These are phyloP conservation scores for Curvularia verruculosa DNA, from an alignment of 2,329 filamentous ascomycete genomes.

Conservation along the genomic window DNA sequence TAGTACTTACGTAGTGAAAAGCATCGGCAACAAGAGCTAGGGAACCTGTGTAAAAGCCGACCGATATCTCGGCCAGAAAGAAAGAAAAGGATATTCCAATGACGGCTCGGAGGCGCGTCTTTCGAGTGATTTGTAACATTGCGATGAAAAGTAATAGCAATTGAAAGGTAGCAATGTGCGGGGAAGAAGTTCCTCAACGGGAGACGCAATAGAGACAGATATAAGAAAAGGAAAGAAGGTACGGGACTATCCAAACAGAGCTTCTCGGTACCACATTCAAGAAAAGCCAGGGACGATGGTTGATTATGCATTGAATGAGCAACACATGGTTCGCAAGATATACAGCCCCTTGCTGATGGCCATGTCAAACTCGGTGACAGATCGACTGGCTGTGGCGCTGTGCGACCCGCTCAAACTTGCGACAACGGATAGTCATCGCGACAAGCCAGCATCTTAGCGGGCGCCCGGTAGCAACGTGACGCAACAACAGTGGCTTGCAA, in stretches of 20 bases:
- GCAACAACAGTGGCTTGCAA: not conserved
- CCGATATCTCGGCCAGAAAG: constrained; percentile 59
- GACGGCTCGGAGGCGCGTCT: constrained; percentile 46
- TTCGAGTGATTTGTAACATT: constrained; percentile 41
- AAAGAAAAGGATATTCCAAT: constrained; percentile 56
- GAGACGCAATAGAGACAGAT: not conserved
- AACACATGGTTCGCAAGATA: not conserved
- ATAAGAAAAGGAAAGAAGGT: not conserved
- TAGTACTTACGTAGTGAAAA: constrained; percentile 71
- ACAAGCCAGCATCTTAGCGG: not conserved
- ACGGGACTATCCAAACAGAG: not conserved
- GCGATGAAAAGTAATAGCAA: not conserved
- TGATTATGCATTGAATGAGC: not conserved
- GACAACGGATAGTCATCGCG: constrained; percentile 6
- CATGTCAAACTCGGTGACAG: constrained; percentile 18
- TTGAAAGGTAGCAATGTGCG: not conserved
- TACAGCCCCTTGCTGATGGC: not conserved
- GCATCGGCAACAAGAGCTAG: constrained; percentile 77
- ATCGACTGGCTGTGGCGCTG: constrained; percentile 4
- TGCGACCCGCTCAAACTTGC: constrained; percentile 11
- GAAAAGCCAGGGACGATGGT: not conserved
- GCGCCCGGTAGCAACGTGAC: not conserved
- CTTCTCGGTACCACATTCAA: not conserved
- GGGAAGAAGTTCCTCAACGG: not conserved
- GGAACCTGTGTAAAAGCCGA: constrained; percentile 73